A percentile compares a stretch with the other conserved stretches of the same genome.
Conservation (phyloP, 192 early-diverging fungal genomes). For the Gorgonomyces haynaldii region DNA sequence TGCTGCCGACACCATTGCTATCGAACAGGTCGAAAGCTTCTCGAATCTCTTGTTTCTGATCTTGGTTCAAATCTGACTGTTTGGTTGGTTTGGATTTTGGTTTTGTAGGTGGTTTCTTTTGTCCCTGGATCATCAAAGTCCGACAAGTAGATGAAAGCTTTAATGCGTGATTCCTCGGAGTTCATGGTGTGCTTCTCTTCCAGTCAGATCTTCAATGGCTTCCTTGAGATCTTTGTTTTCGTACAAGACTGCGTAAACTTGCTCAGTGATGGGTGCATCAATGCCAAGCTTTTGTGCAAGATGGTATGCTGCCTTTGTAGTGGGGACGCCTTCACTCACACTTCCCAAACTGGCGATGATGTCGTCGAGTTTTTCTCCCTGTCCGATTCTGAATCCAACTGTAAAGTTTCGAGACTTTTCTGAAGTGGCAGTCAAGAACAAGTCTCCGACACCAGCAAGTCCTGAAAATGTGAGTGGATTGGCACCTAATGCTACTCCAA, state of each 20-base stretch:
- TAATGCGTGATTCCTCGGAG: slow-evolving; percentile 20
- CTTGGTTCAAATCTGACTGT: slow-evolving; percentile 33
- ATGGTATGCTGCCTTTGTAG: slow-evolving; percentile 32
- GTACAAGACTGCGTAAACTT: slow-evolving; percentile 28
- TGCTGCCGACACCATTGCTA: slow-evolving; percentile 47
- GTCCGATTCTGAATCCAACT: slow-evolving; percentile 34
- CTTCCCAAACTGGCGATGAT: slow-evolving; percentile 30
- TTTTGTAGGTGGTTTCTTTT: slow-evolving; percentile 5
- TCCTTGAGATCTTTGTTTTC: slow-evolving; percentile 16
- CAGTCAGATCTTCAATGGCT: slow-evolving; percentile 23
- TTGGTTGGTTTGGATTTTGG: slow-evolving; percentile 7
- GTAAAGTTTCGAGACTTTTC: slow-evolving; percentile 45
- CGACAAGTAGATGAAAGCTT: too few species aligned
- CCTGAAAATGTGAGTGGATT: slow-evolving; percentile 40
- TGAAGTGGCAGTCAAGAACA: slow-evolving; percentile 31
- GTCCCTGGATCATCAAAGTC: too few species aligned
- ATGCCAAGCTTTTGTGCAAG: slow-evolving; percentile 25
- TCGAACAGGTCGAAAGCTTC: slow-evolving; percentile 66
- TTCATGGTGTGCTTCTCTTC: slow-evolving; percentile 24
- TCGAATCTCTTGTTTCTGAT: slow-evolving; percentile 58
- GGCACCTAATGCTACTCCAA: slow-evolving; percentile 35
- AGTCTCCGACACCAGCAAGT: slow-evolving; percentile 31
- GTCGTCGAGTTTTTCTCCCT: slow-evolving; percentile 34
- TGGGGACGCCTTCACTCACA: slow-evolving; percentile 37
- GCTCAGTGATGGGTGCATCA: slow-evolving; percentile 29